phyloP scores from a whole-genome alignment of 2,329 filamentous ascomycete species.

The Ambrosiella beaveri region DNA sequence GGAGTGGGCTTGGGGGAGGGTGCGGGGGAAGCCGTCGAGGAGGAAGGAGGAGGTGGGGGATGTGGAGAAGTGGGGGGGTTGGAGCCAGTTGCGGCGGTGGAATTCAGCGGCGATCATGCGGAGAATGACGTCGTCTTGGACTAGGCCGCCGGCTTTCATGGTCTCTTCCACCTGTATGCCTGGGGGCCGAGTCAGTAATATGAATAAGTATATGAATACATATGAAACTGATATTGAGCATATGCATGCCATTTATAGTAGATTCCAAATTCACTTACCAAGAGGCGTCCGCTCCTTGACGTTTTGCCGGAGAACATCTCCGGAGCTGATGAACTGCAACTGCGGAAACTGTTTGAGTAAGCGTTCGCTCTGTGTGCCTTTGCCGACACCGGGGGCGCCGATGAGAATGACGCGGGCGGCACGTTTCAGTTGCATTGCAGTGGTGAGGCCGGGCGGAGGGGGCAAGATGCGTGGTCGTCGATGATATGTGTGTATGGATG shows the following conservation, averaged over 20 bases:
- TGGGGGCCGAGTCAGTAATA: slow-evolving; percentile 20
- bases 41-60: slow-evolving; percentile 75
- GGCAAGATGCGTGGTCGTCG: not conserved
- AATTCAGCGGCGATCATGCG: slow-evolving; percentile 85
- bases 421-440: slow-evolving; percentile 46
- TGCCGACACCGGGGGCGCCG: slow-evolving; percentile 90
- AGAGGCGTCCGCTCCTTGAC: slow-evolving; percentile 75
- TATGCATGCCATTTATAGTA: slow-evolving; percentile 6
- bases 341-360: slow-evolving; percentile 76
- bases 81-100: slow-evolving; percentile 69
- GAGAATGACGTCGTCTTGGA: slow-evolving; percentile 80
- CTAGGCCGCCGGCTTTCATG: slow-evolving; percentile 78
- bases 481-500: not conserved
- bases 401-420: slow-evolving; percentile 89
- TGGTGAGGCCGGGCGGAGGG: not conserved
- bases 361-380: slow-evolving; percentile 87
- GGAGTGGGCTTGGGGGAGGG: slow-evolving; percentile 57
- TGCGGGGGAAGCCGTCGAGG: slow-evolving; percentile 90
- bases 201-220: not conserved
- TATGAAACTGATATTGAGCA: not conserved
- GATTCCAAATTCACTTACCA: slow-evolving; percentile 34
- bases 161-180: slow-evolving; percentile 79
- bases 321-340: slow-evolving; percentile 80
- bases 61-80: slow-evolving; percentile 38
- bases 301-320: slow-evolving; percentile 81